Base-by-base conservation (phyloP, 2,329 filamentous ascomycete genomes). In the Stagonosporopsis chrysanthemi region DNA sequence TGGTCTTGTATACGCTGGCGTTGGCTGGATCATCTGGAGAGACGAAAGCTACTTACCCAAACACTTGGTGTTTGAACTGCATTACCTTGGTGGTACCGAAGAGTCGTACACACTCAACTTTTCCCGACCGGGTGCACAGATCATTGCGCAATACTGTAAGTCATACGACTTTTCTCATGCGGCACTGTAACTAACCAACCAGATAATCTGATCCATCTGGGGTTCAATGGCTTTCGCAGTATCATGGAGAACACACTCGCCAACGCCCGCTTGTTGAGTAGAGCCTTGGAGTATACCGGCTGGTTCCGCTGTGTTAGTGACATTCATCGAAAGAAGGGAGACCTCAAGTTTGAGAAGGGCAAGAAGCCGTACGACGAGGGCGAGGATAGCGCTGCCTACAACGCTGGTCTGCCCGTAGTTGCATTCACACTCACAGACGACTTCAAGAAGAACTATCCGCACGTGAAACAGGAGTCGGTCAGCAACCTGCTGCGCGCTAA, bases 31-130 rank as follows among this genome's bases (percentile, higher is more conserved):
- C 40, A 74, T 76, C 39, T 76, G 73, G 72, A 65, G 88, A 38
- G 86, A 89, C 64, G 82, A 88, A 63, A 79, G 81, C 2, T 86
- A 83, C 62, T 81, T 91, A 6, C 88, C 89, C 5, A 84, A 88
- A 66, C 82, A 90, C 58, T 79, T 91, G 5, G 82, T 90, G 60
- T 91, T 91, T 71, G 86, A 90, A 71, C 80, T 91, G 17, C 86
- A 86, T 71, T 91, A 91, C 67, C 82, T 91, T 0, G 88, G 88
- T 35, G 87, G 88, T n/a, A 88, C 86, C 0, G 87, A 90, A 66
- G 83, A 89, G 68, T 87, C 85, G 1, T 91, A 86, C 74, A 90
- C 88, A 0, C 80, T 91, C 19, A 91, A 90, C 76, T 91, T 91
- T 77, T 90, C 87, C 1, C 84, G 88, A 0, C 88, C 88, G 0